A percentile compares a stretch with the other conserved stretches of the same genome.
Evolutionary conservation across 306 rosid species (phyloP).

Genomic region (Dalbergia cultrata): DNA sequence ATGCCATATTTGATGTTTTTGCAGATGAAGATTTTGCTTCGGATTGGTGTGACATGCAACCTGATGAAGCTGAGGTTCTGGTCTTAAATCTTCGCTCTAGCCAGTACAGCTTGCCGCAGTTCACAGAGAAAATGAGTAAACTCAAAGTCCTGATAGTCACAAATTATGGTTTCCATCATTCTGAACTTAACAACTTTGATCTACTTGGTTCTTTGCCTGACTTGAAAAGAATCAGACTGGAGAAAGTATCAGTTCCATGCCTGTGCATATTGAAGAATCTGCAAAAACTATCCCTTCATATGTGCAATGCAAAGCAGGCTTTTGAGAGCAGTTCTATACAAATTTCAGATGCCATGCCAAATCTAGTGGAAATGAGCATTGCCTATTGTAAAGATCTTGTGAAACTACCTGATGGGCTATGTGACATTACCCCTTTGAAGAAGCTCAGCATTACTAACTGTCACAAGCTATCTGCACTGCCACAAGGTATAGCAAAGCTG

Average conservation of each 20-base stretch:
- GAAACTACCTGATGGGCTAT: constrained; percentile 47
- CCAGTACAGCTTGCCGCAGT: constrained; percentile 59
- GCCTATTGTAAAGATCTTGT: constrained; percentile 58
- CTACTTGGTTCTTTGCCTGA: constrained; percentile 47
- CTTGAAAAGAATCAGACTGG: constrained; percentile 67
- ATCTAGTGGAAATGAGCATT: constrained; percentile 56
- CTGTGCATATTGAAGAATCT: constrained; percentile 46
- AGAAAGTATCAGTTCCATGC: constrained; percentile 56
- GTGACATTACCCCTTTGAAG: constrained; percentile 45
- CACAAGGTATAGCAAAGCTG: constrained; percentile 48
- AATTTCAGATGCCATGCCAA: constrained; percentile 53
- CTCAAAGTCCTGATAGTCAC: constrained; percentile 67
- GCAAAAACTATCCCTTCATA: constrained; percentile 53
- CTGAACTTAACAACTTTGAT: constrained; percentile 53
- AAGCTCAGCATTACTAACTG: constrained; percentile 62
- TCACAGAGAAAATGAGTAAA: constrained; percentile 55
- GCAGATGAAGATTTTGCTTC: constrained; percentile 65
- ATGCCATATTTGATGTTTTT: constrained; percentile 35
- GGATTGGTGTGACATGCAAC: constrained; percentile 60
- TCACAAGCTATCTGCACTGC: constrained; percentile 47
- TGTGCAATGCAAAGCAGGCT: constrained; percentile 54
- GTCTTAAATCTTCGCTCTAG: constrained; percentile 58
- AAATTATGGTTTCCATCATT: constrained; percentile 54
- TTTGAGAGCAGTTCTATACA: constrained; percentile 31
- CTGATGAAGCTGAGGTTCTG: constrained; percentile 64